Percentiles rank a stretch among this genome's conserved stretches.
Evolutionary conservation across 441 rosid genomes (phyloP).

Genomic region (Flueggea neowawraea): DNA sequence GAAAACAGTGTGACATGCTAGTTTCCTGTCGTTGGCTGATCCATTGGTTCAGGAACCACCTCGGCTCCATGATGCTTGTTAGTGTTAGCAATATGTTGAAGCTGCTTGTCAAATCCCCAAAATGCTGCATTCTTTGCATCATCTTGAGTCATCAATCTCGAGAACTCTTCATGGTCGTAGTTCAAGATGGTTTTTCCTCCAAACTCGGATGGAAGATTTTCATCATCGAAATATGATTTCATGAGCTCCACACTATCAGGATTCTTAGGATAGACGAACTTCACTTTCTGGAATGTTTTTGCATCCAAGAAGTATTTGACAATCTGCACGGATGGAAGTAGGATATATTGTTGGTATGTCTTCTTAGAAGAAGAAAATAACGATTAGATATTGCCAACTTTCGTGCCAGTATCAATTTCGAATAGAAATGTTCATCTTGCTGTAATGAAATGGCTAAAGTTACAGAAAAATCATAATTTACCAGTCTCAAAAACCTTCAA

Average conservation of each 20-base stretch:
- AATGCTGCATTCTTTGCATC: conserved; percentile 57
- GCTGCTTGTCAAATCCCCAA: conserved; percentile 59
- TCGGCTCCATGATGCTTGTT: conserved; percentile 53
- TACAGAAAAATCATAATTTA: too few relatives aligned
- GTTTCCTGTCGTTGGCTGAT: conserved; percentile 29
- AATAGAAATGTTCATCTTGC: too few relatives aligned
- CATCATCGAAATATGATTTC: conserved; percentile 71
- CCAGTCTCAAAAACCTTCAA: too few relatives aligned
- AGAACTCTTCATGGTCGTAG: conserved; percentile 87
- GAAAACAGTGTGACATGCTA: conserved; percentile 15
- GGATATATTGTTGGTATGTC: not conserved
- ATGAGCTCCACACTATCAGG: conserved; percentile 78
- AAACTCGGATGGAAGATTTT: conserved; percentile 77
- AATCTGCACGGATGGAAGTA: conserved; percentile 36
- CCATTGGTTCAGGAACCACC: conserved; percentile 51
- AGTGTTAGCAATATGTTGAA: conserved; percentile 25
- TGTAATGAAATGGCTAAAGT: too few relatives aligned
- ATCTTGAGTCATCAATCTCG: conserved; percentile 69
- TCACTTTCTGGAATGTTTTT: conserved; percentile 84
- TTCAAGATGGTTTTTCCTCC: conserved; percentile 73
- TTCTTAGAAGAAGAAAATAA: too few relatives aligned
- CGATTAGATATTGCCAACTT: too few relatives aligned
- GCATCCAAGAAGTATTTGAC: conserved; percentile 88
- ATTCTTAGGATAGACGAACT: conserved; percentile 91
- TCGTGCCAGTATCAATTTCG: too few relatives aligned